Conservation (phyloP, 768 basidiomycete genomes). For the Mycena rosella region DNA sequence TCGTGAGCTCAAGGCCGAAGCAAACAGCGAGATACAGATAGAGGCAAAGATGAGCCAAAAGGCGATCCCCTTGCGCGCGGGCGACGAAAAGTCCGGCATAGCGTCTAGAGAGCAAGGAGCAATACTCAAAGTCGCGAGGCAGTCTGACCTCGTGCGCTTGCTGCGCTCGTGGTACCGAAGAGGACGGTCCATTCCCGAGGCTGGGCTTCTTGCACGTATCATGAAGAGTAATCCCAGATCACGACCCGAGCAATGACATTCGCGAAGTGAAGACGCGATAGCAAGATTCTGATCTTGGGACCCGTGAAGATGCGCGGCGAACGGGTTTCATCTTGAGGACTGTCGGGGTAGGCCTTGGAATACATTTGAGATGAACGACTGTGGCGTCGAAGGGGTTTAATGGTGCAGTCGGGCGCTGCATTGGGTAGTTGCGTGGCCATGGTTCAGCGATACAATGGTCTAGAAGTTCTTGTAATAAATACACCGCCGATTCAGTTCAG, state of each 20-base stretch:
- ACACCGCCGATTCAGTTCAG: too few relatives aligned
- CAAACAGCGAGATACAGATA: conserved; percentile 27
- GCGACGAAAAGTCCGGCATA: conserved; percentile 14
- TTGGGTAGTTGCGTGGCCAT: too few relatives aligned
- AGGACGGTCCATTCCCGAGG: conserved; percentile 7
- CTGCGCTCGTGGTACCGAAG: conserved; percentile 17
- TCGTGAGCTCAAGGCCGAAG: conserved; percentile 31
- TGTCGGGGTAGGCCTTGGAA: background rate
- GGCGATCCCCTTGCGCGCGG: conserved; percentile 12
- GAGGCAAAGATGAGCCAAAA: conserved; percentile 34
- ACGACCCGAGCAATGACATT: conserved; percentile 19
- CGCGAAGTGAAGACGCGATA: background rate
- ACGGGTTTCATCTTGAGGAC: background rate
- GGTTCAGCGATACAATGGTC: too few relatives aligned
- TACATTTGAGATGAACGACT: background rate
- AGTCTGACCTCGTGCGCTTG: background rate
- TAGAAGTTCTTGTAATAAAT: too few relatives aligned
- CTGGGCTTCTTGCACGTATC: conserved; percentile 21
- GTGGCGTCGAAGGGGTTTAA: too few relatives aligned
- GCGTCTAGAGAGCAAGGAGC: background rate
- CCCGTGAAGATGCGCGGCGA: conserved; percentile 4
- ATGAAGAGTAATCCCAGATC: conserved; percentile 2
- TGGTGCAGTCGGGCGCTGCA: too few relatives aligned
- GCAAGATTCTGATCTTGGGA: background rate
- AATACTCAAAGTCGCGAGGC: background rate